These are phyloP conservation scores for Blastocystis sp. DNA, from an alignment of 352 stramenopile species.

Conservation along the genomic window DNA sequence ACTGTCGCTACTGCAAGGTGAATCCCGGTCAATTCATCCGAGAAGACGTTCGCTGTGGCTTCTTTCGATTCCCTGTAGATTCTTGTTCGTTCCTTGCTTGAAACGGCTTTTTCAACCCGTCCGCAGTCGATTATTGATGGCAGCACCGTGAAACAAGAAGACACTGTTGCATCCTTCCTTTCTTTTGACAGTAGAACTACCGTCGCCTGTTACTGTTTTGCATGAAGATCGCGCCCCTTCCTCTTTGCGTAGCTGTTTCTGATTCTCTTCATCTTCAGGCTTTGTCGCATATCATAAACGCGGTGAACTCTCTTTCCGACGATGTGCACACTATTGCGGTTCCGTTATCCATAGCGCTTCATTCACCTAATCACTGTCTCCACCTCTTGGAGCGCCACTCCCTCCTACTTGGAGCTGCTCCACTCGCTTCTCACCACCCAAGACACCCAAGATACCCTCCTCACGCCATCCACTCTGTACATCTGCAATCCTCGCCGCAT, in stretches of 20 bases:
- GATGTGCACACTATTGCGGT: not conserved
- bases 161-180: conserved; percentile 3
- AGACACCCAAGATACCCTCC: not conserved
- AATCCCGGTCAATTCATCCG: conserved; percentile 6
- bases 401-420: conserved; percentile 22
- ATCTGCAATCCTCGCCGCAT: not conserved
- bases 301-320: not conserved
- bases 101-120: not conserved
- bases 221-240: not conserved
- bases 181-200: conserved; percentile 15
- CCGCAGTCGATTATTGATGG: not conserved
- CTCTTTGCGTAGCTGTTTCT: not conserved
- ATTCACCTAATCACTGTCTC: not conserved
- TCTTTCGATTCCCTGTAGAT: conserved; percentile 16
- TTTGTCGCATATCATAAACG: conserved; percentile 17
- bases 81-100: conserved; percentile 21
- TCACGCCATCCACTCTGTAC: not conserved
- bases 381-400: not conserved
- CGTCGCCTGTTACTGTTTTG: conserved; percentile 46
- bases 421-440: not conserved
- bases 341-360: not conserved
- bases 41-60: conserved; percentile 9
- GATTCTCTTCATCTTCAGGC: not conserved
- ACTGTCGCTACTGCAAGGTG: not conserved
- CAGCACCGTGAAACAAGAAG: not conserved